phyloP scores from a whole-genome alignment of 495 filamentous ascomycete species.

The Delitschia confertaspora region DNA sequence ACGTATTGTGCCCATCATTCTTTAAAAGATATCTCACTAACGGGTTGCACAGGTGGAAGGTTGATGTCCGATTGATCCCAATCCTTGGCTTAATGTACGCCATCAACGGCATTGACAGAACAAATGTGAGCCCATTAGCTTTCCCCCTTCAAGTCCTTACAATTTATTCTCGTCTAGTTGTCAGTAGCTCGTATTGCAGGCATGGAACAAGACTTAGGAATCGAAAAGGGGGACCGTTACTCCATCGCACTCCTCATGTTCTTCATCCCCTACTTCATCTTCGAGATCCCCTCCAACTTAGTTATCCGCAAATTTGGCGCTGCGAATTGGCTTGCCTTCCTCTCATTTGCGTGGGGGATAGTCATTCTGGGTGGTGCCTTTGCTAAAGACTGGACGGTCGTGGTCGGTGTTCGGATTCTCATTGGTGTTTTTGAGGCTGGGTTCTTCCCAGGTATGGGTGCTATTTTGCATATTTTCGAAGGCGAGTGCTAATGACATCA shows the following conservation, averaged over 20 bases:
- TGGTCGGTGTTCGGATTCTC: slow-evolving; percentile 45
- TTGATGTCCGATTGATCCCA: slow-evolving; percentile 19
- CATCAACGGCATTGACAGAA: slow-evolving; percentile 16
- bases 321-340: slow-evolving; percentile 43
- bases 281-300: slow-evolving; percentile 51
- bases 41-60: too few relatives aligned
- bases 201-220: slow-evolving; percentile 10
- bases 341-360: slow-evolving; percentile 44
- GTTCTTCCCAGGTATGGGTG: neutral
- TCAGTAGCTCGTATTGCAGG: slow-evolving; percentile 8
- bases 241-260: slow-evolving; percentile 53
- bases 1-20: too few relatives aligned
- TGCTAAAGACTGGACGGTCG: slow-evolving; percentile 41
- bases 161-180: neutral
- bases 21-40: too few relatives aligned
- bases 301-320: slow-evolving; percentile 53
- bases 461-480: neutral
- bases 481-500: neutral
- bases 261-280: slow-evolving; percentile 57
- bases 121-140: slow-evolving; percentile 2
- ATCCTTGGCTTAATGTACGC: slow-evolving; percentile 3
- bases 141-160: neutral
- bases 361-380: slow-evolving; percentile 48
- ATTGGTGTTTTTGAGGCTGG: slow-evolving; percentile 48
- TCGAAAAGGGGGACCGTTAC: slow-evolving; percentile 9